phyloP scores from a whole-genome alignment of 441 rosid genomes.

The Theobroma grandiflorum region DNA sequence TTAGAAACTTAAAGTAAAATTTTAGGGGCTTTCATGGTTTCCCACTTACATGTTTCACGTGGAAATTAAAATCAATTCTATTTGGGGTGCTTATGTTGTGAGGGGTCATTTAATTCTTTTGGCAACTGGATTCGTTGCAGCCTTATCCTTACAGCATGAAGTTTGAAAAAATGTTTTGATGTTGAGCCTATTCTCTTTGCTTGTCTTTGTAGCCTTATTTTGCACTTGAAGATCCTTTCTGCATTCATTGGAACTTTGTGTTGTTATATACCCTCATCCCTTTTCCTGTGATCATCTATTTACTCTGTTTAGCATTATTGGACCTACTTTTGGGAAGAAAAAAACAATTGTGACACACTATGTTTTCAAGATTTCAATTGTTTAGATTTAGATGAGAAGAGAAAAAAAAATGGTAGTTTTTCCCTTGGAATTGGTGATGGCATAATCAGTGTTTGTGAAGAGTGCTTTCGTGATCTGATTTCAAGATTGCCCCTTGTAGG shows the following conservation, averaged over 20 bases:
- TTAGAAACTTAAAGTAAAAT: neutral
- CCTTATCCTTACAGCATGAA: neutral
- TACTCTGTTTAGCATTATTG: slow-evolving; percentile 5
- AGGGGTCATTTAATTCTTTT: neutral
- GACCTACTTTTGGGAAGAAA: slow-evolving; percentile 5
- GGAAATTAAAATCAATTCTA: neutral
- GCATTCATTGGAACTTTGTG: neutral
- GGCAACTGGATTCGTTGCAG: neutral
- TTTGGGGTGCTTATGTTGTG: slow-evolving; percentile 5
- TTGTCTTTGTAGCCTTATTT: slow-evolving; percentile 10
- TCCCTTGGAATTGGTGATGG: neutral
- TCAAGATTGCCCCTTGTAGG: neutral
- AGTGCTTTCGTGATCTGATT: neutral
- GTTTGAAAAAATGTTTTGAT: neutral
- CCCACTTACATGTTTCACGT: neutral
- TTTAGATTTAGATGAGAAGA: neutral
- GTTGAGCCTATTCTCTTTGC: neutral
- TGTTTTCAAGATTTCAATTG: neutral
- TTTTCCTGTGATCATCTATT: slow-evolving; percentile 7
- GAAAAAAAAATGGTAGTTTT: neutral
- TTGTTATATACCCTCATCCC: neutral
- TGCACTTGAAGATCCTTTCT: slow-evolving; percentile 12
- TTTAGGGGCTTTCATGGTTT: neutral
- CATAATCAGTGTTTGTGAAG: neutral
- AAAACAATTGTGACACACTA: neutral